A percentile compares a stretch with the other conserved stretches of the same genome.
Evolutionary conservation across 139 green algal species (phyloP).

Genomic region (Chlorella sp.): DNA sequence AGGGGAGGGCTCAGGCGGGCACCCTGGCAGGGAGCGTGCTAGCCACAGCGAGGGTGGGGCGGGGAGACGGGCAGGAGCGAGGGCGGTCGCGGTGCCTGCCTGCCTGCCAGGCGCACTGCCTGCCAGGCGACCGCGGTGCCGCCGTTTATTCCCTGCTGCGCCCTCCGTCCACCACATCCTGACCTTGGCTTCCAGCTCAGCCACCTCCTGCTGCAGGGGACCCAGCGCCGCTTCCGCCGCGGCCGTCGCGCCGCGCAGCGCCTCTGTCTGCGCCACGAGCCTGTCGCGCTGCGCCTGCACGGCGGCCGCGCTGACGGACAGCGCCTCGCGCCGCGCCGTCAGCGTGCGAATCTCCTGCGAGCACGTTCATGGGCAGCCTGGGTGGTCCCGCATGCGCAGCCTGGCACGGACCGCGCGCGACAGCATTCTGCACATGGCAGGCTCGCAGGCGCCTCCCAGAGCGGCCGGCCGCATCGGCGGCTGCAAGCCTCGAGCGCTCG

Average conservation of each 20-base stretch:
- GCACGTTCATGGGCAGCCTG: too few relatives aligned
- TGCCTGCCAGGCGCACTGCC: not conserved
- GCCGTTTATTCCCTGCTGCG: too few relatives aligned
- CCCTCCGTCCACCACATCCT: too few relatives aligned
- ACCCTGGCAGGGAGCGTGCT: too few relatives aligned
- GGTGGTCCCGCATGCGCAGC: too few relatives aligned
- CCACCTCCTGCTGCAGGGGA: conserved; percentile 35
- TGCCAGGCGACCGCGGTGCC: not conserved
- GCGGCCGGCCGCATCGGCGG: too few relatives aligned
- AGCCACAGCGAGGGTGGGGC: too few relatives aligned
- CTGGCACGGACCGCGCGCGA: too few relatives aligned
- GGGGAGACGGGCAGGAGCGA: not conserved
- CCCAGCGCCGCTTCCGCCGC: not conserved
- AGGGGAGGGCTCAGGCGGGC: too few relatives aligned
- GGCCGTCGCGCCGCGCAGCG: conserved; percentile 14
- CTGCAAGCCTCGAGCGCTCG: too few relatives aligned
- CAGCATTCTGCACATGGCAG: too few relatives aligned
- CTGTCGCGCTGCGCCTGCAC: conserved; percentile 1
- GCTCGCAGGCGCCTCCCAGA: too few relatives aligned
- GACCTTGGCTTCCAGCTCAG: conserved; percentile 33
- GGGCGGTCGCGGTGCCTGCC: not conserved
- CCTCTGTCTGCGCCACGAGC: conserved; percentile 38
- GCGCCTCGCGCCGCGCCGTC: conserved; percentile 22
- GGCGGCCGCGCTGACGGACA: conserved; percentile 18
- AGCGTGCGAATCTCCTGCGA: conserved; percentile 29